Conservation (phyloP, 805 yeast species). For the Jamesozyma spencerorum region DNA sequence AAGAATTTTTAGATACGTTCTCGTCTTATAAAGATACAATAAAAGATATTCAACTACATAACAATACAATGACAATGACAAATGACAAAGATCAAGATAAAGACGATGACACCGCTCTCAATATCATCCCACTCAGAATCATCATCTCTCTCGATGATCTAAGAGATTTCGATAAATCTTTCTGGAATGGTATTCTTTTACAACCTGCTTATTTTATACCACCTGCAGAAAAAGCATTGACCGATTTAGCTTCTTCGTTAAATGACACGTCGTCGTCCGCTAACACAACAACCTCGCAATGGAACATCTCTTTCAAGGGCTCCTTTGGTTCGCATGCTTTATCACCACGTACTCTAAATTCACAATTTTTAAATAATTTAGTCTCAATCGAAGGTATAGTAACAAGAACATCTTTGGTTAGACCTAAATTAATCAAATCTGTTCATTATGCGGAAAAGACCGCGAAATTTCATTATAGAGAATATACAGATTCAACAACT, state of each 20-base stretch:
- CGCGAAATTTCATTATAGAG: constrained; percentile 79
- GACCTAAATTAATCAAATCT: constrained; percentile 85
- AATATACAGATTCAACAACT: constrained; percentile 86
- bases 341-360: constrained; percentile 78
- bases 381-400: constrained; percentile 92
- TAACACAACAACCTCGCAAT: constrained; percentile 42
- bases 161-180: constrained; percentile 68
- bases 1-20: constrained; percentile 68
- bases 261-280: constrained; percentile 26
- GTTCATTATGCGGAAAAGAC: constrained; percentile 88
- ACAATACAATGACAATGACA: constrained; percentile 24
- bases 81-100: constrained; percentile 8
- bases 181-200: constrained; percentile 67
- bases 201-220: constrained; percentile 81
- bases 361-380: constrained; percentile 68
- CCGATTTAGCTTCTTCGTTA: constrained; percentile 70
- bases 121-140: constrained; percentile 38
- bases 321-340: constrained; percentile 83
- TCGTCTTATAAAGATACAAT: constrained; percentile 63
- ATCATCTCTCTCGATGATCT: constrained; percentile 77
- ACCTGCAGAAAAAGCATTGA: constrained; percentile 77
- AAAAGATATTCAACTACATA: constrained; percentile 60
- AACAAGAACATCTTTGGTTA: constrained; percentile 82
- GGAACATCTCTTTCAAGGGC: constrained; percentile 74
- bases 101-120: constrained; percentile 7